These are phyloP conservation scores for Acarospora socialis DNA, from an alignment of 2,329 filamentous ascomycete genomes.

Conservation along the genomic window DNA sequence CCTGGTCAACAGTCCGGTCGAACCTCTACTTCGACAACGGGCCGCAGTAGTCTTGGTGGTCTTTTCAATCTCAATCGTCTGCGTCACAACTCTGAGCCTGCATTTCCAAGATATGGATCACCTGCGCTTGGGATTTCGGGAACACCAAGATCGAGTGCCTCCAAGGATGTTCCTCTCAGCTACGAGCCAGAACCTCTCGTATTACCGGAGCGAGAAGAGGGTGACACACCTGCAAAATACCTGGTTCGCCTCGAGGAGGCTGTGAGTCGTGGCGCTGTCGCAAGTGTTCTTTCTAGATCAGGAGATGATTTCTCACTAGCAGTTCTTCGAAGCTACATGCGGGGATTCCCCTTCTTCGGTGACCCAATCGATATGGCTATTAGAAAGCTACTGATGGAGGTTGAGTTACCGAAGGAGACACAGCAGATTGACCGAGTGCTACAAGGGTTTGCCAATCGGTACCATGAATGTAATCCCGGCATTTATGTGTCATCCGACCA, in stretches of 20 bases:
- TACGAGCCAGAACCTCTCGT: constrained; percentile 54
- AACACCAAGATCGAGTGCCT: constrained; percentile 54
- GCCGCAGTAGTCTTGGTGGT: constrained; percentile 84
- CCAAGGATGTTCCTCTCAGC: constrained; percentile 73
- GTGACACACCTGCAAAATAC: constrained; percentile 83
- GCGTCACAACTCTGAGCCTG: constrained; percentile 65
- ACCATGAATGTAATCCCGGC: constrained; percentile 95
- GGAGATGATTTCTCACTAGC: constrained; percentile 69
- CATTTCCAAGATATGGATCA: constrained; percentile 52
- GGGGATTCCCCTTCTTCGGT: constrained; percentile 85
- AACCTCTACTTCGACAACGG: constrained; percentile 70
- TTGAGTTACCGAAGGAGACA: constrained; percentile 89
- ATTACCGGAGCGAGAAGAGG: constrained; percentile 64
- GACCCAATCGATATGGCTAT: constrained; percentile 98
- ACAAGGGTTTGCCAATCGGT: constrained; percentile 88
- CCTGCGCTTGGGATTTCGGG: constrained; percentile 41
- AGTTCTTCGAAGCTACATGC: constrained; percentile 87
- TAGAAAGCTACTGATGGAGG: constrained; percentile 89
- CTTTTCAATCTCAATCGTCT: constrained; percentile 65
- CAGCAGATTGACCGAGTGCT: constrained; percentile 94
- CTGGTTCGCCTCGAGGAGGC: constrained; percentile 68
- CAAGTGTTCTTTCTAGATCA: constrained; percentile 73
- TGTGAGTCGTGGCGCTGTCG: constrained; percentile 68
- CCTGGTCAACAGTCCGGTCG: constrained; percentile 41
- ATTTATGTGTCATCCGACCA: constrained; percentile 85